Conservation (phyloP, 2,329 filamentous ascomycete genomes). For the Aspergillus sp. region DNA sequence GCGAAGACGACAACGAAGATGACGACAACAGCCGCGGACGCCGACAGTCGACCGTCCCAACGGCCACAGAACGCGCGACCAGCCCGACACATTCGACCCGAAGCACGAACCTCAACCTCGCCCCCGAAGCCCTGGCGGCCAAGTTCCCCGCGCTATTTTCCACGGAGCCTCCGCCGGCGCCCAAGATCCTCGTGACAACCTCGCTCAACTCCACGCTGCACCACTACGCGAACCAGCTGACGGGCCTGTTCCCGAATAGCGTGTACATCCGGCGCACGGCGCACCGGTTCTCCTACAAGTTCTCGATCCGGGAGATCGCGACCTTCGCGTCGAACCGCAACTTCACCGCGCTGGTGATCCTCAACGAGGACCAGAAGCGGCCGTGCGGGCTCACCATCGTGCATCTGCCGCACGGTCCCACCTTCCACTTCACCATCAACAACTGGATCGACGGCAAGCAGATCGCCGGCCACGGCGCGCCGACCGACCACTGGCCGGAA, state of each 20-base stretch:
- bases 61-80: conserved; percentile 41
- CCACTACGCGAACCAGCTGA: conserved; percentile 67
- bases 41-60: conserved; percentile 26
- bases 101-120: conserved; percentile 51
- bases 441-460: conserved; percentile 86
- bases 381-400: conserved; percentile 75
- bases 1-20: conserved; percentile 41
- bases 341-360: conserved; percentile 73
- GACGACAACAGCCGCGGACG: conserved; percentile 31
- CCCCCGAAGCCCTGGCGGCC: conserved; percentile 50
- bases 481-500: conserved; percentile 84
- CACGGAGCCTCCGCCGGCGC: conserved; percentile 44
- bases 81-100: conserved; percentile 47
- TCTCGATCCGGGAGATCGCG: conserved; percentile 82
- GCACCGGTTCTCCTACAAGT: conserved; percentile 80
- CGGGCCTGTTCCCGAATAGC: conserved; percentile 69
- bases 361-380: conserved; percentile 83
- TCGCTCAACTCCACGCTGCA: conserved; percentile 83
- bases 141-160: conserved; percentile 55
- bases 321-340: conserved; percentile 72
- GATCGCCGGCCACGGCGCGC: conserved; percentile 80
- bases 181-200: conserved; percentile 89
- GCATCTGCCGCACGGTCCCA: conserved; percentile 74
- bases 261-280: conserved; percentile 76
- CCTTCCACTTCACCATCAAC: conserved; percentile 82